Base-by-base conservation (phyloP, 192 early-diverging fungal species). In the Spizellomyces sp. region DNA sequence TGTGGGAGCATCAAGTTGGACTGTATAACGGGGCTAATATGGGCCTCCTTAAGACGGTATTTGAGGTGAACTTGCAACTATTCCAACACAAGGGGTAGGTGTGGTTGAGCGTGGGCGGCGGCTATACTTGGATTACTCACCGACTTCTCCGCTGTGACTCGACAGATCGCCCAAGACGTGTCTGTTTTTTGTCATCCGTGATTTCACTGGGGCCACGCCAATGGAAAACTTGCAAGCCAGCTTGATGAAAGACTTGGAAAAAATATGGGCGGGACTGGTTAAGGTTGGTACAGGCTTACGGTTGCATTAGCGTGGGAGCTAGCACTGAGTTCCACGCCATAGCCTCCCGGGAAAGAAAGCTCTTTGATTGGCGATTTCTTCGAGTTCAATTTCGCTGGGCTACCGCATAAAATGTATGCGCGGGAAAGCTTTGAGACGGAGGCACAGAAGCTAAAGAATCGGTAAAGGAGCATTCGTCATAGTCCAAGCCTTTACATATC, bases 21-120 rank as follows among this genome's bases (percentile, higher is more conserved):
- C 83, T 99, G 43, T 99, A 99, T 84, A 93, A 98, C 75, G 96
- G 98, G 22, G 98, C 98, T 45, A 99, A 99, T 74, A 95, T 99
- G 94, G 95, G 95, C 17, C 81, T 99, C 48, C 82, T 99, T 17
- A 98, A 98, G 81, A 98, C 96, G 6, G 98, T 99, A 0, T 91
- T 99, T 79, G 98, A 99, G 67, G 98, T 99, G 45, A 98, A 99
- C 75, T 76, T 99, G 72, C 93, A 98, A 79, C 86, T 99, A 46
- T 99, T 99, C 75, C 92, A 95, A 75, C 76, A 84, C 63, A 76
- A 89, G 48, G 86, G 91, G 78, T 88, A 90, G 0, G 71, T 64
- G 12, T 5, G 3, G 6, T 7, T 71, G 17, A 17, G 27, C 27
- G 3, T 36, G 27, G 6, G 14, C 12, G 48, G 68, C 21, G 42